These are phyloP conservation scores for Diophrys sp. DNA, from an alignment of 73 alveolate genomes.

Conservation along the genomic window DNA sequence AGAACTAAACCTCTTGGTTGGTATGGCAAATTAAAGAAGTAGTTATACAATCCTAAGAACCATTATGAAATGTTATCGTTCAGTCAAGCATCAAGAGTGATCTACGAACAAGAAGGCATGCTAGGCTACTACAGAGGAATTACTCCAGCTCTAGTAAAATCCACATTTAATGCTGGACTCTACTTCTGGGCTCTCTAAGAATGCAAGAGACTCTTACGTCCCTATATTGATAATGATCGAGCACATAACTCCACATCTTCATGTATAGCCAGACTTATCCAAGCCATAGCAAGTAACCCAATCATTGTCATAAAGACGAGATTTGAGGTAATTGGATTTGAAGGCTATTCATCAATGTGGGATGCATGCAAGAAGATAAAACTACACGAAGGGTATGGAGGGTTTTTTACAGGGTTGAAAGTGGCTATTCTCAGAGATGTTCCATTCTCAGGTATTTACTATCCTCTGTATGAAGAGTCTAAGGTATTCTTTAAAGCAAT, in stretches of 20 bases:
- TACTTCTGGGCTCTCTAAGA: conserved; percentile 24
- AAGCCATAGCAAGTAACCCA: conserved; percentile 44
- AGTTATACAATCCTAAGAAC: background rate
- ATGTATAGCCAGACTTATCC: conserved; percentile 31
- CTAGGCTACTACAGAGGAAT: conserved; percentile 39
- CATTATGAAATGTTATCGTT: conserved; percentile 14
- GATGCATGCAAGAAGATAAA: conserved; percentile 42
- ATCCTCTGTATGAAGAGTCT: conserved; percentile 39
- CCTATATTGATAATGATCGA: background rate
- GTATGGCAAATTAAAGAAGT: background rate
- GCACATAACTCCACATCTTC: conserved; percentile 11
- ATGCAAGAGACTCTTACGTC: background rate
- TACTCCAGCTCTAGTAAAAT: conserved; percentile 23
- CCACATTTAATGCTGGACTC: conserved; percentile 26
- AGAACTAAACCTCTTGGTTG: background rate
- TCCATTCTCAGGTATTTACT: conserved; percentile 55
- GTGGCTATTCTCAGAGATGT: conserved; percentile 57
- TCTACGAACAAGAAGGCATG: conserved; percentile 39
- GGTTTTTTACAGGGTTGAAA: conserved; percentile 45
- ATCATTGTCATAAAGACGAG: conserved; percentile 59
- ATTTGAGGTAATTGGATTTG: conserved; percentile 52
- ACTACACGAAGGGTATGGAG: conserved; percentile 40
- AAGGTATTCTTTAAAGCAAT: background rate
- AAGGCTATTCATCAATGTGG: conserved; percentile 17
- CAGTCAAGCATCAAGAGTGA: conserved; percentile 18